A percentile compares a stretch with the other conserved stretches of the same genome.
Conservation (phyloP, 371 early-diverging fungal genomes). For the Mortierella sp. region DNA sequence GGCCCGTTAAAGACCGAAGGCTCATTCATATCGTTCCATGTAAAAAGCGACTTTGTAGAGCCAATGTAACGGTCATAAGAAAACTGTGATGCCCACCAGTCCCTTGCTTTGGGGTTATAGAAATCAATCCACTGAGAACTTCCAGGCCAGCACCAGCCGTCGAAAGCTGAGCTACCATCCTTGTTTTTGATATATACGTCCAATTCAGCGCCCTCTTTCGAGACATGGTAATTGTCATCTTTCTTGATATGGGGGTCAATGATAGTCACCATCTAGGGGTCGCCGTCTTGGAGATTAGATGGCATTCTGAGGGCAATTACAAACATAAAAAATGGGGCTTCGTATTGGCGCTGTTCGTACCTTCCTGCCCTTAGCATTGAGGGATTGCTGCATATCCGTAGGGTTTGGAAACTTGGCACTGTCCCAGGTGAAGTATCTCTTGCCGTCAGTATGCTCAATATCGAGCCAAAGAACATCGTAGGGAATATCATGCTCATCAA, state of each 20-base stretch:
- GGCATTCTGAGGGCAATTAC: not conserved
- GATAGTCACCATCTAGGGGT: slow-evolving; percentile 86
- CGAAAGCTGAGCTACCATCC: slow-evolving; percentile 74
- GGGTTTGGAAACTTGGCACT: slow-evolving; percentile 89
- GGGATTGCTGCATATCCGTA: slow-evolving; percentile 81
- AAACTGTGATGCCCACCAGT: slow-evolving; percentile 88
- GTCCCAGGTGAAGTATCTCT: slow-evolving; percentile 95
- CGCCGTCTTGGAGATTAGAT: not conserved
- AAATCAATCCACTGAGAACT: slow-evolving; percentile 92
- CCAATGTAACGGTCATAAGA: slow-evolving; percentile 77
- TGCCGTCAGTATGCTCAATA: slow-evolving; percentile 94
- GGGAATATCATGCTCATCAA: slow-evolving; percentile 89
- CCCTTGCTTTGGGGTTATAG: slow-evolving; percentile 79
- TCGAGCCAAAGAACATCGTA: slow-evolving; percentile 96
- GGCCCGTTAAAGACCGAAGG: slow-evolving; percentile 93
- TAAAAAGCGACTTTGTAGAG: slow-evolving; percentile 79
- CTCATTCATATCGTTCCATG: slow-evolving; percentile 98
- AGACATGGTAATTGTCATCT: slow-evolving; percentile 80
- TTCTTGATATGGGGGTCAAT: slow-evolving; percentile 98
- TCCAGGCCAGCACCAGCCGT: slow-evolving; percentile 96
- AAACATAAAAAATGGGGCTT: not conserved
- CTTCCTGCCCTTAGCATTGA: slow-evolving; percentile 84
- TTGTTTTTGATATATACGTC: slow-evolving; percentile 85
- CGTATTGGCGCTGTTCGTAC: slow-evolving; percentile 47
- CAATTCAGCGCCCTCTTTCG: slow-evolving; percentile 80